Evolutionary conservation across 2,329 filamentous ascomycete species (phyloP).

Genomic region (Didymosphaeria variabile): DNA sequence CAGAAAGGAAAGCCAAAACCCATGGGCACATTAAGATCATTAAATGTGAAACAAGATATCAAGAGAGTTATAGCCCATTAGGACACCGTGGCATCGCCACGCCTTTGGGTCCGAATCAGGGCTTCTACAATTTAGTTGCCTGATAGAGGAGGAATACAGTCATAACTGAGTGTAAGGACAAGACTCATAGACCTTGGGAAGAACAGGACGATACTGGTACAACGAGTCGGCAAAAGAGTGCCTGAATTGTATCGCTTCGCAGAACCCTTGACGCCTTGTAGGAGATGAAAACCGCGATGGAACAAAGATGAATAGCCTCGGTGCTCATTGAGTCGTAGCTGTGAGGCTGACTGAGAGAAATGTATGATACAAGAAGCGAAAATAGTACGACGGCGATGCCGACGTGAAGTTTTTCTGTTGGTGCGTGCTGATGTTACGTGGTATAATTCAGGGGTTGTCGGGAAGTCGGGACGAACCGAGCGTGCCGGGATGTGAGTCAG

Average conservation of each 20-base stretch:
- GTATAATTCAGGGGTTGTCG: constrained; percentile 8
- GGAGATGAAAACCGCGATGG: constrained; percentile 16
- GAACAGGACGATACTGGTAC: constrained; percentile 36
- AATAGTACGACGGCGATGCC: constrained; percentile 14
- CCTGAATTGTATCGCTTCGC: constrained; percentile 45
- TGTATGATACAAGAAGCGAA: constrained; percentile 44
- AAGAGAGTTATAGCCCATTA: constrained; percentile 22
- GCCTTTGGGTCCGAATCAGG: constrained; percentile 22
- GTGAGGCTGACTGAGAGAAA: constrained; percentile 33
- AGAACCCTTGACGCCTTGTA: constrained; percentile 33
- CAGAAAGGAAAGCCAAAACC: constrained; percentile 20
- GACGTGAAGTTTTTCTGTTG: constrained; percentile 7
- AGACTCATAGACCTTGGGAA: constrained; percentile 6
- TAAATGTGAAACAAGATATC: constrained; percentile 12
- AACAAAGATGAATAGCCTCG: constrained; percentile 23
- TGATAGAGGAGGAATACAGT: constrained; percentile 17
- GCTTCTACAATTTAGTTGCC: constrained; percentile 28
- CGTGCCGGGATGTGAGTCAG: constrained; percentile 30
- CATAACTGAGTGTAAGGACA: constrained; percentile 11
- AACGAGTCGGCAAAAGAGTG: constrained; percentile 43
- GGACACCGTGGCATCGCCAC: constrained; percentile 40
- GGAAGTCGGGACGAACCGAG: constrained; percentile 19
- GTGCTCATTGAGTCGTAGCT: constrained; percentile 28
- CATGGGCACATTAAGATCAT: constrained; percentile 1
- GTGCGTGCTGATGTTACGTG: constrained; percentile 8